These are phyloP conservation scores for Cryptosporidium meleagridis DNA, from an alignment of 169 alveolate genomes.

Conservation along the genomic window DNA sequence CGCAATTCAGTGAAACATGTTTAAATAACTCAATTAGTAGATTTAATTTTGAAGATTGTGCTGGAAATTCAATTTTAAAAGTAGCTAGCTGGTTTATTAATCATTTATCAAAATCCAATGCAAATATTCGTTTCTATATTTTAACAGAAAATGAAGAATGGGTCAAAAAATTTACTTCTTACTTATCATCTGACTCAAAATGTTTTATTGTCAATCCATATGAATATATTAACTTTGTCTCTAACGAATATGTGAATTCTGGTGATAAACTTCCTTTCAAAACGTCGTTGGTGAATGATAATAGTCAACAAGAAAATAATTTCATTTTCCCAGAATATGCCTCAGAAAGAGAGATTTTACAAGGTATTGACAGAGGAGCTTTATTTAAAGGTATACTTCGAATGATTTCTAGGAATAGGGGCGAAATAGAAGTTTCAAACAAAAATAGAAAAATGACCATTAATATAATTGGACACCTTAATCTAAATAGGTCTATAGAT, in stretches of 20 bases:
- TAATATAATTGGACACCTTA: slow-evolving; percentile 84
- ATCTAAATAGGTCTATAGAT: slow-evolving; percentile 96
- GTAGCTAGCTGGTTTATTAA: slow-evolving; percentile 68
- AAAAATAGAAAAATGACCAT: slow-evolving; percentile 84
- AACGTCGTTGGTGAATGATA: slow-evolving; percentile 33
- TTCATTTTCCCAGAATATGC: slow-evolving; percentile 81
- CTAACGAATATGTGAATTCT: slow-evolving; percentile 69
- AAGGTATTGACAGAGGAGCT: slow-evolving; percentile 87
- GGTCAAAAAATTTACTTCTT: slow-evolving; percentile 41
- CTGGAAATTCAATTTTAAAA: slow-evolving; percentile 22
- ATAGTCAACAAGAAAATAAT: slow-evolving; percentile 78
- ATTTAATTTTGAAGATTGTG: slow-evolving; percentile 1
- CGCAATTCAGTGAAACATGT: slow-evolving; percentile 39
- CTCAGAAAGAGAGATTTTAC: slow-evolving; percentile 79
- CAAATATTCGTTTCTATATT: slow-evolving; percentile 66
- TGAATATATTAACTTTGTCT: slow-evolving; percentile 72
- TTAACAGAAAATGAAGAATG: slow-evolving; percentile 65
- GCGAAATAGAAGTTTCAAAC: slow-evolving; percentile 83
- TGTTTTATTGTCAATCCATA: slow-evolving; percentile 62
- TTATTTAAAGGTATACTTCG: slow-evolving; percentile 89
- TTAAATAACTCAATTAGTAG: not conserved
- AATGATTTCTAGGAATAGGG: slow-evolving; percentile 81
- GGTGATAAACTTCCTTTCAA: slow-evolving; percentile 78
- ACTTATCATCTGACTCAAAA: not conserved
- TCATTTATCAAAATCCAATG: slow-evolving; percentile 61